Base-by-base conservation (phyloP, 2,329 filamentous ascomycete genomes). In the Trichophyton schoenleinii region DNA sequence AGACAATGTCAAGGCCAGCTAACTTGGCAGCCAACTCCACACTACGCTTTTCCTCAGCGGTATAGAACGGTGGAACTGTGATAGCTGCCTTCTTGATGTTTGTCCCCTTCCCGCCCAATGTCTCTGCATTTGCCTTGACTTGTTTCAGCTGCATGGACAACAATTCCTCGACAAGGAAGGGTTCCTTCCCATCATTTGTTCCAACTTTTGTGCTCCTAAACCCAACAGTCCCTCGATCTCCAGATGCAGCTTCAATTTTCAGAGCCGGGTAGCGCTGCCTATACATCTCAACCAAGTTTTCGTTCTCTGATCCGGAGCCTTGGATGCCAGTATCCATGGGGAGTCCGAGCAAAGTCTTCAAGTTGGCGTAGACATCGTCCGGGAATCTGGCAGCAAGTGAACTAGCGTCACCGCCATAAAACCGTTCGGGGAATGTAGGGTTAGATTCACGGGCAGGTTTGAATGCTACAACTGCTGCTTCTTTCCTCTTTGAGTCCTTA, bases 401-500 rank as follows among this genome's bases (percentile, higher is more conserved):
- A 69, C 95, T 81, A 64, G 94, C 92, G 77, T 97, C 91, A 66
- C 88, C 88, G 71, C 94, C 94, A 72, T 97, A 99, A 62, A 87
- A 83, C 69, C 94, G 83, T 76, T 99, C 94, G 44, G 94, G 94
- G 73, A 87, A 96, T 18, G 79, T 76, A 60, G 83, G 86, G 66
- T 79, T 79, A 69, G 82, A 81, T 63, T 83, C 79, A 68, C 83
- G 83, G n/a, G 84, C 81, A 42, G 91, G 90, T 77, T 99, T 97
- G 79, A 99, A 97, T 49, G 90, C 88, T 67, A 99, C 85, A 48
- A 91, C 91, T 1, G 91, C 89, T 25, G 83, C 83, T 74, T 99
- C 94, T 80, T 99, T 99, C 71, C 94, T 87, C 74, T 95, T 89
- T 34, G 94, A 96, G 77, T 99, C 94, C 74, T 97, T 99, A 34